These are phyloP conservation scores for Candida chilensis DNA, from an alignment of 805 yeast genomes.

Conservation along the genomic window DNA sequence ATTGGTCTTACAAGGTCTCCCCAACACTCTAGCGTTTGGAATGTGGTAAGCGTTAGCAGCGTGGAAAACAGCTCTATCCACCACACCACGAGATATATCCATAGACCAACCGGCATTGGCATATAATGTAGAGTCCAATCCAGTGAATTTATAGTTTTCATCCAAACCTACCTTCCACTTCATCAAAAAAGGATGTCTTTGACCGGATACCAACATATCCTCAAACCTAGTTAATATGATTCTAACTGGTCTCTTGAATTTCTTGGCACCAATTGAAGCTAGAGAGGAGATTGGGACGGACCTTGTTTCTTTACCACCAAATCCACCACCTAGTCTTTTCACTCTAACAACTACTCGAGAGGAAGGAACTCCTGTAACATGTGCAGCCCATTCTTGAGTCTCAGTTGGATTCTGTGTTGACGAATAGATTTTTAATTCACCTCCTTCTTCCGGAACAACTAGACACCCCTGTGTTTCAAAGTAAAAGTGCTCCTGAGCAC, in stretches of 20 bases:
- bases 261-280: conserved; percentile 31
- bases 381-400: conserved; percentile 31
- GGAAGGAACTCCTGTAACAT: conserved; percentile 31
- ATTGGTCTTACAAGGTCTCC: conserved; percentile 32
- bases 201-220: conserved; percentile 36
- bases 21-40: conserved; percentile 27
- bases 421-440: conserved; percentile 32
- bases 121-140: conserved; percentile 23
- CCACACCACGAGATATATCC: conserved; percentile 40
- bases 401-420: conserved; percentile 37
- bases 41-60: conserved; percentile 31
- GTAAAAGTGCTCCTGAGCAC: conserved; percentile 42
- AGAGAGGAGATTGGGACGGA: conserved; percentile 25
- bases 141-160: conserved; percentile 27
- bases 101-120: conserved; percentile 41
- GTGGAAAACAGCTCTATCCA: conserved; percentile 36
- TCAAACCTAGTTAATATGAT: conserved; percentile 28
- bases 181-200: conserved; percentile 35
- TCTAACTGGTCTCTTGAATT: conserved; percentile 30
- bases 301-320: conserved; percentile 40
- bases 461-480: conserved; percentile 36
- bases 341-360: conserved; percentile 27
- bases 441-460: conserved; percentile 34
- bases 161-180: conserved; percentile 34
- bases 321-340: conserved; percentile 40